A percentile compares a stretch with the other conserved stretches of the same genome.
These are phyloP conservation scores for Russula brevipes DNA, from an alignment of 768 basidiomycete genomes.

Conservation along the genomic window DNA sequence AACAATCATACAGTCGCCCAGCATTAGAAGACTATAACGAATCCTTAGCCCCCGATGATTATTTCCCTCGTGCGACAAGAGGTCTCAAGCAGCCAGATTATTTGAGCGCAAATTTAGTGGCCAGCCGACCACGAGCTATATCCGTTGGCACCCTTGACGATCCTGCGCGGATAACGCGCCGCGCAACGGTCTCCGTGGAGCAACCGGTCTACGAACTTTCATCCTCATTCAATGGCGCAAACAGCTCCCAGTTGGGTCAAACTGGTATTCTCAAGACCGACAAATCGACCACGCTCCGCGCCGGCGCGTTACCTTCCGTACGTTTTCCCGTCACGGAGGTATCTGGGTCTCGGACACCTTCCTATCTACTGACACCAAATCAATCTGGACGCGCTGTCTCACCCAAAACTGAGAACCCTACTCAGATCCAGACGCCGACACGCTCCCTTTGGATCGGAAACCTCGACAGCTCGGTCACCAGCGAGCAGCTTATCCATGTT, in stretches of 20 bases:
- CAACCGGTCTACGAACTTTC: slow-evolving; percentile 46
- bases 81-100: slow-evolving; percentile 23
- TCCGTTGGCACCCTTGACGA: slow-evolving; percentile 88
- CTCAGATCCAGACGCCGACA: slow-evolving; percentile 87
- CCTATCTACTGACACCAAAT: slow-evolving; percentile 63
- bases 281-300: slow-evolving; percentile 16
- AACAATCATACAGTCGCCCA: slow-evolving; percentile 54
- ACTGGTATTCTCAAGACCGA: slow-evolving; percentile 35
- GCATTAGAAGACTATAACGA: slow-evolving; percentile 58
- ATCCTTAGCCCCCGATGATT: slow-evolving; percentile 53
- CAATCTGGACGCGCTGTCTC: slow-evolving; percentile 73
- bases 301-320: slow-evolving; percentile 21
- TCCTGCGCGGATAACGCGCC: slow-evolving; percentile 64
- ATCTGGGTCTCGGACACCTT: slow-evolving; percentile 41
- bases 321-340: slow-evolving; percentile 26
- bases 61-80: slow-evolving; percentile 39
- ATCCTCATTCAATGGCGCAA: slow-evolving; percentile 38
- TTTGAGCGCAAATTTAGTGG: slow-evolving; percentile 16
- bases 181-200: slow-evolving; percentile 42
- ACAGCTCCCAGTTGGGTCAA: slow-evolving; percentile 33
- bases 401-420: slow-evolving; percentile 71
- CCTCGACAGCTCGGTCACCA: slow-evolving; percentile 88
- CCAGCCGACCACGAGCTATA: slow-evolving; percentile 68
- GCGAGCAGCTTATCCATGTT: slow-evolving; percentile 90
- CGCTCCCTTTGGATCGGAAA: slow-evolving; percentile 99